These are phyloP conservation scores for Saprolegnia parasitica DNA, from an alignment of 352 stramenopile genomes.

Conservation along the genomic window DNA sequence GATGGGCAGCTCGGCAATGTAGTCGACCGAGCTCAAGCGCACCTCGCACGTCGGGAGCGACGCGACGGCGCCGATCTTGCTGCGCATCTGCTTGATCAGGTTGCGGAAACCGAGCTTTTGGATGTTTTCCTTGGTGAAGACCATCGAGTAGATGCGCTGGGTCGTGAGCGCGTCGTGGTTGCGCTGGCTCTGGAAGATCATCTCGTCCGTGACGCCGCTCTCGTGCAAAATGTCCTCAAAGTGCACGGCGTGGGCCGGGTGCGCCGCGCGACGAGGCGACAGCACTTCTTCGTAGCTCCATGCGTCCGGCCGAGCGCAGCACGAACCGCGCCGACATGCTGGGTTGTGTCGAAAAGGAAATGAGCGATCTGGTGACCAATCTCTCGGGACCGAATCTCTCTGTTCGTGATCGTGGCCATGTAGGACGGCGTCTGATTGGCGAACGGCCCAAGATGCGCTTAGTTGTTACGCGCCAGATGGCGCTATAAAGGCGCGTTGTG, in stretches of 20 bases:
- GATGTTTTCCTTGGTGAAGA: conserved; percentile 29
- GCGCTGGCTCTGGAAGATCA: conserved; percentile 25
- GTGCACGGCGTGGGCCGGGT: no score
- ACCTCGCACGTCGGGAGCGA: conserved; percentile 22
- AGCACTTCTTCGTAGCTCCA: conserved; percentile 6
- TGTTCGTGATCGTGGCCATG: no score
- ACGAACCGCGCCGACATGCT: no score
- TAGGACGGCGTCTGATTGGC: no score
- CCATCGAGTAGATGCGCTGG: conserved; percentile 25
- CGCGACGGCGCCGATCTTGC: conserved; percentile 16
- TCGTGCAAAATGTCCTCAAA: conserved; percentile 1
- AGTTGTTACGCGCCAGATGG: no score
- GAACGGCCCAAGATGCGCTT: no score
- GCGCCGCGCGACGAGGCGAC: no score
- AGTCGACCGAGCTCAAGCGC: conserved; percentile 22
- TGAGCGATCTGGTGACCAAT: no score
- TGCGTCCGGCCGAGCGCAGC: not conserved
- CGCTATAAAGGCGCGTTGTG: no score
- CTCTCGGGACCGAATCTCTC: no score
- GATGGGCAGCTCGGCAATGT: not conserved
- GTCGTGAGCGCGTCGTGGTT: conserved; percentile 13
- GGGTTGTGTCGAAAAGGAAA: no score
- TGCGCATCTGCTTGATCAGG: conserved; percentile 21
- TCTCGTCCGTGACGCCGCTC: conserved; percentile 21
- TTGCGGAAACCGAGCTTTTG: conserved; percentile 28